Base-by-base conservation (phyloP, 768 basidiomycete genomes). In the Podaxis pistillaris region DNA sequence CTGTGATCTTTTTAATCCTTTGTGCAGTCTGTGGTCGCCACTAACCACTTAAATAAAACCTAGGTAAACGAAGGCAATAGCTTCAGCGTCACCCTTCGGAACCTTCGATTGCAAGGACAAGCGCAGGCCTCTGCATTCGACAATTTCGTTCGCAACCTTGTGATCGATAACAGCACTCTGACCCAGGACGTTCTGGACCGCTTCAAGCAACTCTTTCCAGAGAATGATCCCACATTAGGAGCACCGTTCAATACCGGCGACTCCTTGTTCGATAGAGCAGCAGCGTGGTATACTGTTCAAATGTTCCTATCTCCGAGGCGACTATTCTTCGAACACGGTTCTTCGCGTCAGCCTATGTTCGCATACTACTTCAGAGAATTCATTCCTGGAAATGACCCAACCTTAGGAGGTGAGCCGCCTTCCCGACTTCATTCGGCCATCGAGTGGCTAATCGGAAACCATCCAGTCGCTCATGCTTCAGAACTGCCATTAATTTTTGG, bases 171-270 rank as follows among this genome's bases (percentile, higher is more conserved):
- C 60, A 79, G 74, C 22, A 83, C 80, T 1, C 26, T 85, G 26
- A 81, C 81, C 0, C 60, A 67, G 13, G 75, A 78, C 59, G 72
- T 80, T 12, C 62, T 85, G 1, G 64, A 76, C 33, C 67, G 74
- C 2, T 76, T 83, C 44, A 67, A 78, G 38, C 41, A 56, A 0
- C 62, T 81, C 12, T 87, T 76, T 69, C 82, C 83, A 0, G 80
- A 81, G 0, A 81, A 86, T 56, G 80, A 83, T 56, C 73, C 78
- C 1, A 68, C 75, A 3, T 69, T 79, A 2, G 84, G 85, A 4
- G 80, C 79, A 0, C 77, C 80, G 0, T 86, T 85, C 73, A 80
- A 82, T 60, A 87, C 84, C 0, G 85, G 86, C 0, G 84, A 87
- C 67, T 81, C 80, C 9, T 73, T 87, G 8, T 87, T 83, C 59